Evolutionary conservation across 164 flowering plant species (phyloP).

Genomic region (Tetracentron sinense): DNA sequence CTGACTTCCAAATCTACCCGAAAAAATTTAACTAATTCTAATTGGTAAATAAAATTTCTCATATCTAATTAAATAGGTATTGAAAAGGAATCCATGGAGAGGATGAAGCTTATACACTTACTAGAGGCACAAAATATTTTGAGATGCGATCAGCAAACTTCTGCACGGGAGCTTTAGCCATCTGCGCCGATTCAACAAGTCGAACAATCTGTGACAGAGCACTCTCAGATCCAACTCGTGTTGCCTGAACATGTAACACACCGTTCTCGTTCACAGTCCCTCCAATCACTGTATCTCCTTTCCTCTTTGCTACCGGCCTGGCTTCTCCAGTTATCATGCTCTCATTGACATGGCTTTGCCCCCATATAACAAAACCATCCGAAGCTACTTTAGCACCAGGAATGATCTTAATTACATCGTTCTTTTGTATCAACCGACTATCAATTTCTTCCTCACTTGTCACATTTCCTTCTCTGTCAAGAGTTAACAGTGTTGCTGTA

Average conservation of each 20-base stretch:
- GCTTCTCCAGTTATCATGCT: conserved; percentile 97
- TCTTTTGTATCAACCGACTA: conserved; percentile 66
- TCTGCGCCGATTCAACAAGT: conserved; percentile 92
- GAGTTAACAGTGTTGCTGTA: conserved; percentile 56
- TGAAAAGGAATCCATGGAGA: not conserved
- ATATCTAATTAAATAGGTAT: not conserved
- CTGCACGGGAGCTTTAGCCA: conserved; percentile 97
- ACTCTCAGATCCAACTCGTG: conserved; percentile 84
- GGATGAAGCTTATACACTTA: conserved; percentile 20
- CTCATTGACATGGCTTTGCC: conserved; percentile 92
- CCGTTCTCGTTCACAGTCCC: conserved; percentile 91
- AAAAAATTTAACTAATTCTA: not conserved
- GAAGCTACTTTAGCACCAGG: conserved; percentile 93
- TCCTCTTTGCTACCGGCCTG: conserved; percentile 66
- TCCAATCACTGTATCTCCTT: conserved; percentile 81
- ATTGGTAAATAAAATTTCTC: not conserved
- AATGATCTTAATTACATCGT: conserved; percentile 67
- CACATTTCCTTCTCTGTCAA: conserved; percentile 62
- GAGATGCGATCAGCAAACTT: conserved; percentile 88
- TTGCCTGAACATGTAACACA: conserved; percentile 69
- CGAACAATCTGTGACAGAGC: conserved; percentile 85
- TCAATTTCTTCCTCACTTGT: conserved; percentile 66
- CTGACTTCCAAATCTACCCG: not conserved
- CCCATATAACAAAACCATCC: conserved; percentile 82
- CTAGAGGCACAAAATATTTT: conserved; percentile 83